Percentiles rank a stretch among this genome's conserved stretches.
Conservation (phyloP, 23 red algal genomes). For the Cyanidium caldarium region DNA sequence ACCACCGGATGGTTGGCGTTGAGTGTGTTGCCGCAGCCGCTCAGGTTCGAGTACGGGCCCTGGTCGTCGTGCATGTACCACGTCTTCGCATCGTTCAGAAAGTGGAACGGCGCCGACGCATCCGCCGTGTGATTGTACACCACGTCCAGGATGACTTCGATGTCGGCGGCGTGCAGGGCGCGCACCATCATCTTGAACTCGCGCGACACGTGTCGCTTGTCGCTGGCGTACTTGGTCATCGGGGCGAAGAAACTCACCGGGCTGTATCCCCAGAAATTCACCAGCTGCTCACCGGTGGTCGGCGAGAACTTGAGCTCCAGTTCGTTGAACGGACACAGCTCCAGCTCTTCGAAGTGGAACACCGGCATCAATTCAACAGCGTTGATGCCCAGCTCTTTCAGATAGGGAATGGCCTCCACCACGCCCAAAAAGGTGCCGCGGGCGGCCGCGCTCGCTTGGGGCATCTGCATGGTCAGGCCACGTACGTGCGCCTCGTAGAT, state of each 20-base stretch:
- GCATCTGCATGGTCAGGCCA: slow-evolving; percentile 40
- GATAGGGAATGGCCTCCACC: slow-evolving; percentile 18
- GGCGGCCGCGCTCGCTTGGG: neutral
- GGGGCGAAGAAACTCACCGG: slow-evolving; percentile 82
- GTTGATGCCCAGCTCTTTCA: slow-evolving; percentile 38
- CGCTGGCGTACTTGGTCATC: slow-evolving; percentile 59
- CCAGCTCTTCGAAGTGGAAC: slow-evolving; percentile 74
- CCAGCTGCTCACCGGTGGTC: neutral
- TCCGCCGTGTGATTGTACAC: slow-evolving; percentile 95
- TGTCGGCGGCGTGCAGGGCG: slow-evolving; percentile 40
- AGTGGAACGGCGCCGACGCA: slow-evolving; percentile 51
- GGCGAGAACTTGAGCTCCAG: slow-evolving; percentile 4
- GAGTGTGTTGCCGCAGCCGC: slow-evolving; percentile 89
- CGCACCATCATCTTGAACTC: slow-evolving; percentile 72
- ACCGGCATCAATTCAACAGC: slow-evolving; percentile 65
- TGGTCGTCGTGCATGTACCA: slow-evolving; percentile 60
- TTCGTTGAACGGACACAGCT: slow-evolving; percentile 13
- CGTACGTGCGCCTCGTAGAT: slow-evolving; percentile 71
- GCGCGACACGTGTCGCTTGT: slow-evolving; percentile 24
- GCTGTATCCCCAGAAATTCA: slow-evolving; percentile 93
- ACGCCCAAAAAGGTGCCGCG: slow-evolving; percentile 65
- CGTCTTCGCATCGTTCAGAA: slow-evolving; percentile 56
- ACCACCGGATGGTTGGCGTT: slow-evolving; percentile 66
- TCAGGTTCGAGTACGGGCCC: slow-evolving; percentile 74
- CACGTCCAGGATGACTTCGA: slow-evolving; percentile 83